Percentiles rank a stretch among this genome's conserved stretches.
phyloP scores from a whole-genome alignment of 2,329 filamentous ascomycete species.

The Claviceps capensis region DNA sequence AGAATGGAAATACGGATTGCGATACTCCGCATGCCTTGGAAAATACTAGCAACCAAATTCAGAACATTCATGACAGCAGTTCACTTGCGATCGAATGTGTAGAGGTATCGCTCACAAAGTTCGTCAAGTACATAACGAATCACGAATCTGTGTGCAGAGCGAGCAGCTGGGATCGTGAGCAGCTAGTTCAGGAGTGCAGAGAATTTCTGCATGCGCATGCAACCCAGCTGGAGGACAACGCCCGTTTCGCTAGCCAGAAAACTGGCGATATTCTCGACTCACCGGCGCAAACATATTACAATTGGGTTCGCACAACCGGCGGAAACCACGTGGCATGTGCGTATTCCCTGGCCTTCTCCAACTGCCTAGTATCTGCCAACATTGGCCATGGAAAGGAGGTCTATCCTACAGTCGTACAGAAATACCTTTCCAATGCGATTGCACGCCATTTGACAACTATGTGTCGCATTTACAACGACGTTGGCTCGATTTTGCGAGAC shows the following conservation, averaged over 20 bases:
- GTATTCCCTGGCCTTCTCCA: slow-evolving; percentile 8
- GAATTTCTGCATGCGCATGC: slow-evolving; percentile 1
- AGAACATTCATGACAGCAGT: not conserved
- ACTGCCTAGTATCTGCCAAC: slow-evolving; percentile 7
- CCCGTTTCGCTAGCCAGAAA: not conserved
- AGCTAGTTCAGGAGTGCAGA: not conserved
- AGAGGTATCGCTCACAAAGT: not conserved
- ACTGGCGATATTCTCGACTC: not conserved
- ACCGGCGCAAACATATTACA: slow-evolving; percentile 4
- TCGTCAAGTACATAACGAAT: not conserved
- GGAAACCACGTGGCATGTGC: slow-evolving; percentile 8
- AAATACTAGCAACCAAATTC: not conserved
- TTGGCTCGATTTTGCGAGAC: slow-evolving; percentile 8
- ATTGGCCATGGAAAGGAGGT: slow-evolving; percentile 3
- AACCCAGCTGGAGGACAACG: not conserved
- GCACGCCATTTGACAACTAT: slow-evolving; percentile 7
- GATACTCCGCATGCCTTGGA: not conserved
- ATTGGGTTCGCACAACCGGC: slow-evolving; percentile 8
- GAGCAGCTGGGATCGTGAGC: not conserved
- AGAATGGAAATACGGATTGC: not conserved
- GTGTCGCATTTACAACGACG: slow-evolving; percentile 8
- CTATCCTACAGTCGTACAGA: slow-evolving; percentile 3
- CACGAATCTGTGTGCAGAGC: not conserved
- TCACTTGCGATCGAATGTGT: not conserved
- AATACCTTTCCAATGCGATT: slow-evolving; percentile 6